Conservation (phyloP, 352 stramenopile species). For the Aphanomyces cochlioides region DNA sequence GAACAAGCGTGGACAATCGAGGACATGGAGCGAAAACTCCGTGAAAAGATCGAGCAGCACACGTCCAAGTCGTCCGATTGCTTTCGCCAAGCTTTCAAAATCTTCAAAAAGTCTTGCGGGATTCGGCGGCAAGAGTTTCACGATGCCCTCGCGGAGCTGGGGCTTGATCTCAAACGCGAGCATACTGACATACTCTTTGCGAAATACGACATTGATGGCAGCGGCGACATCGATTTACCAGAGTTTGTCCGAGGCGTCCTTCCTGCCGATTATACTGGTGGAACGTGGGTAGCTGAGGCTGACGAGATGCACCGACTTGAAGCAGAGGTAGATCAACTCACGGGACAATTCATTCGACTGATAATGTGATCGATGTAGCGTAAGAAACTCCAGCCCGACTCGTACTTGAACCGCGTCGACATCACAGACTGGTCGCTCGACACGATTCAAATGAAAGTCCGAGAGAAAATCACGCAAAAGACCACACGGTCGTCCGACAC, state of each 20-base stretch:
- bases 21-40: constrained; percentile 76
- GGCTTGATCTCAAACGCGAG: constrained; percentile 46
- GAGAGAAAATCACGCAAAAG: constrained; percentile 76
- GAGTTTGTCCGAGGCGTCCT: constrained; percentile 79
- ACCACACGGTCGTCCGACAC: constrained; percentile 76
- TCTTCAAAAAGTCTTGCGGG: constrained; percentile 83
- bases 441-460: constrained; percentile 70
- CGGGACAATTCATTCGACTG: background rate
- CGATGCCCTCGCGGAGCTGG: constrained; percentile 49
- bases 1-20: constrained; percentile 67
- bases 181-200: constrained; percentile 63
- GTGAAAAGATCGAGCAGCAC: constrained; percentile 78
- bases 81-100: constrained; percentile 72
- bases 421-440: constrained; percentile 74
- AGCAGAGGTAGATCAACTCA: constrained; percentile 29
- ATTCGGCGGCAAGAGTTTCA: constrained; percentile 74
- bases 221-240: constrained; percentile 71
- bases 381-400: constrained; percentile 38
- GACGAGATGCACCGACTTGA: constrained; percentile 67
- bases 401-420: constrained; percentile 73
- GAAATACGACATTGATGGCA: constrained; percentile 67
- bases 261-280: constrained; percentile 64
- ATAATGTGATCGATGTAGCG: background rate
- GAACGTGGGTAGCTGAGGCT: constrained; percentile 69
- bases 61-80: constrained; percentile 74